phyloP scores from a whole-genome alignment of 2,329 filamentous ascomycete species.

The Macrophomina phaseolina region DNA sequence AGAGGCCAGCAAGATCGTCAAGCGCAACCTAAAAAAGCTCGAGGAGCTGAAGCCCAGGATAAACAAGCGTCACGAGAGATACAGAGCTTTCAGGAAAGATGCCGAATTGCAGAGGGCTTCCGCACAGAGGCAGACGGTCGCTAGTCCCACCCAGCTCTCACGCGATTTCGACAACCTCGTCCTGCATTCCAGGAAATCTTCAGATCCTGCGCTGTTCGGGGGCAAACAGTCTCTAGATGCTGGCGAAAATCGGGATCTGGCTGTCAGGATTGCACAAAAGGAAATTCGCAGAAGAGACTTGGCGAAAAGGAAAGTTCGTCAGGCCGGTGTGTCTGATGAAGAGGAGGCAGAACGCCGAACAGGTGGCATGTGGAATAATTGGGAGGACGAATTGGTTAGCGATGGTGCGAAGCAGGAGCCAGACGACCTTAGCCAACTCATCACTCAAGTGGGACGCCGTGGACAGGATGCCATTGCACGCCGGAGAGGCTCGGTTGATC shows the following conservation, averaged over 20 bases:
- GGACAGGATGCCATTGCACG: conserved; percentile 36
- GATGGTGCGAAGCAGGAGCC: conserved; percentile 37
- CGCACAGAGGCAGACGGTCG: conserved; percentile 32
- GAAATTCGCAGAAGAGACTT: conserved; percentile 43
- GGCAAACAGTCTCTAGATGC: conserved; percentile 40
- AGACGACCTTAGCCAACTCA: conserved; percentile 57
- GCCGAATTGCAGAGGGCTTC: conserved; percentile 46
- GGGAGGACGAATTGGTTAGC: conserved; percentile 51
- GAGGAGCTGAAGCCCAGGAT: conserved; percentile 83
- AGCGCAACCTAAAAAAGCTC: conserved; percentile 69
- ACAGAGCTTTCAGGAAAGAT: conserved; percentile 56
- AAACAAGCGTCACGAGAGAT: conserved; percentile 71
- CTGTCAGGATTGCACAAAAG: conserved; percentile 42
- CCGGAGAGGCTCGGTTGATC: conserved; percentile 32
- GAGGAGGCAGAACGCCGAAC: conserved; percentile 63
- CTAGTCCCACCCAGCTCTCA: conserved; percentile 37
- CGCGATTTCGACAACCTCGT: conserved; percentile 30
- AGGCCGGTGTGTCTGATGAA: conserved; percentile 62
- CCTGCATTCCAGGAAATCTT: conserved; percentile 17
- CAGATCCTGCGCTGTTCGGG: conserved; percentile 35
- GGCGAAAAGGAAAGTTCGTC: conserved; percentile 46
- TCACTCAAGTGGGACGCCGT: conserved; percentile 56
- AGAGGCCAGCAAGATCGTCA: conserved; percentile 66
- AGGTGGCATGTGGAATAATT: conserved; percentile 60
- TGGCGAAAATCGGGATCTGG: conserved; percentile 39